Percentiles rank a stretch among this genome's conserved stretches.
phyloP scores from a whole-genome alignment of 768 basidiomycete genomes.

The Cantharellus cinnabarinus region DNA sequence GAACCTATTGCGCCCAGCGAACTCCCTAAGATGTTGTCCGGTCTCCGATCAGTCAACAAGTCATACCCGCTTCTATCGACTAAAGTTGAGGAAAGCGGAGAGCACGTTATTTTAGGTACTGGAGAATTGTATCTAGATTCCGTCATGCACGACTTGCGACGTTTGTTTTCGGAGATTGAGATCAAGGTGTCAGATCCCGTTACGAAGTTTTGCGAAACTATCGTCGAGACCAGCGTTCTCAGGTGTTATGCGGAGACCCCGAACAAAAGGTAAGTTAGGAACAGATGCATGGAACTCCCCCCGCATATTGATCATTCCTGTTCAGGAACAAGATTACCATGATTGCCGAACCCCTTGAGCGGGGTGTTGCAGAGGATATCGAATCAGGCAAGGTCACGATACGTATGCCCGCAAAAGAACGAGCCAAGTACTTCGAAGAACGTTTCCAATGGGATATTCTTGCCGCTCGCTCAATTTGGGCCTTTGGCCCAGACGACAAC shows the following conservation, averaged over 20 bases:
- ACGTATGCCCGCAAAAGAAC: conserved; percentile 85
- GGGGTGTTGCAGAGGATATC: conserved; percentile 89
- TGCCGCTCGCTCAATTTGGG: conserved; percentile 97
- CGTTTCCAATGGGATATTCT: conserved; percentile 97
- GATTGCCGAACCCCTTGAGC: conserved; percentile 95
- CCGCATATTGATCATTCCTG: background rate
- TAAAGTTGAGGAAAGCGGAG: conserved; percentile 95
- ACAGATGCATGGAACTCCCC: background rate
- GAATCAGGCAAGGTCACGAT: conserved; percentile 85
- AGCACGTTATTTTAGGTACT: conserved; percentile 91
- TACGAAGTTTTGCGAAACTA: conserved; percentile 95
- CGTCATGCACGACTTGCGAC: conserved; percentile 86
- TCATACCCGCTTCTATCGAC: conserved; percentile 87
- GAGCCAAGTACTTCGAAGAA: conserved; percentile 89
- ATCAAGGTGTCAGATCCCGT: conserved; percentile 99
- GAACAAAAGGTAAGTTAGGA: conserved; percentile 74
- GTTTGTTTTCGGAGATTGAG: conserved; percentile 91
- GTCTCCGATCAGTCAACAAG: conserved; percentile 91
- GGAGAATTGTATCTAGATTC: conserved; percentile 95
- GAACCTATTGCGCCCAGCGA: conserved; percentile 97
- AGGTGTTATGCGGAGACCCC: conserved; percentile 99
- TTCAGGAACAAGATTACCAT: conserved; percentile 89
- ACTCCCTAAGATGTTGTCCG: conserved; percentile 95
- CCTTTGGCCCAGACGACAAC: conserved; percentile 92
- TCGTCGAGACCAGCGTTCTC: conserved; percentile 88